Evolutionary conservation across 345 rosid species (phyloP), one percentile per base, ranked within the genome.

Genomic region (Acer campestre): DNA sequence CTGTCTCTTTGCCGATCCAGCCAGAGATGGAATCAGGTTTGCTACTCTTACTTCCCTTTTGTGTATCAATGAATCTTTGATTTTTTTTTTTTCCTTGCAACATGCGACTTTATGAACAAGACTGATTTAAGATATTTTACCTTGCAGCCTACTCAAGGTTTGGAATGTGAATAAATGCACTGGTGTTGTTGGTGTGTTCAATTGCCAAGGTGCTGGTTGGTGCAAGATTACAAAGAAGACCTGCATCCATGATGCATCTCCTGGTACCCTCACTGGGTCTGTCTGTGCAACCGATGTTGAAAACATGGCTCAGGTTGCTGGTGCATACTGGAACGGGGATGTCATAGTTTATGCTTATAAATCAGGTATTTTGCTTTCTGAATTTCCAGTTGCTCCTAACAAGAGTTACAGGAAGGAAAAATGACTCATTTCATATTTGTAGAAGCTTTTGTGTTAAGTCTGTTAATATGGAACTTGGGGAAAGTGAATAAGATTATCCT

Each of bases 181-280:
- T 22, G 98, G 99, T 22, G 89, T 96, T 42, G 97, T 94, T 2
- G 98, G 99, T 67, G 93, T 91, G 7, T 96, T 92, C 86, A 94
- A 96, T 86, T 96, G 99, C 83, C 99, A 96, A 86, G 99, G 99
- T 66, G 98, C 99, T 77, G 98, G 97, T 75, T 96, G 99, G 99
- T 91, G 98, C 91, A 92, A 87, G 86, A 70, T 86, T 6, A 75
- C 77, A 5, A 96, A 94, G 93, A 94, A 88, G 84, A 92, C 94
- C 61, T 87, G 88, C 59, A 90, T 96, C 77, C 99, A 96, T 80
- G 92, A 96, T 76, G 75, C 86, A 74, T 84, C 96, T 67, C 99
- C 99, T 23, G 94, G 97, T 23, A 92, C 97, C 53, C 97, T 93
- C 71, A 84, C 97, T 0, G 81, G 86, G 64, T 86, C 89, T 0